Base-by-base conservation (phyloP, 495 filamentous ascomycete genomes). In the Acidiella bohemica region DNA sequence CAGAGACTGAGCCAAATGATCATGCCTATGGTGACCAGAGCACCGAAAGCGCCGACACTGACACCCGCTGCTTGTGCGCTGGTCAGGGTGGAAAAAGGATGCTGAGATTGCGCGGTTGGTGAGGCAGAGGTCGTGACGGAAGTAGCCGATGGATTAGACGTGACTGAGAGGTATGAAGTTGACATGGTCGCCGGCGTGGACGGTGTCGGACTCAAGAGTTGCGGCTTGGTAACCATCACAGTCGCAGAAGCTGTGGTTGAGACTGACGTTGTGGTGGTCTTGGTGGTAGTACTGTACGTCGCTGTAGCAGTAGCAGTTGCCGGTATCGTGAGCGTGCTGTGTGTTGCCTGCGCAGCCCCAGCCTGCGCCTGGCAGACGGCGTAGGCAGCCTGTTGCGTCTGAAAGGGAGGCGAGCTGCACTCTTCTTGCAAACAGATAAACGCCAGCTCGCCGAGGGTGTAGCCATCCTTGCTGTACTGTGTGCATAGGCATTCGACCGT, bases 401-500 rank as follows among this genome's bases (percentile, higher is more conserved):
- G 10, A n/a, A 20, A 18, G 1, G 32, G 14, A 12, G 33, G n/a
- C 12, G 21, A n/a, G 25, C 36, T 12, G 31, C 51, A 53, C 2
- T 46, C 39, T 18, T 38, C 19, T 17, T 47, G 25, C 17, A 53
- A 32, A 23, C 51, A 53, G 17, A 46, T 33, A 33, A 43, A 41
- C 5, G 42, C 51, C 3, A 46, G 46, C 29, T 53, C 51, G 5
- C 51, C 51, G 11, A 53, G 36, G 8, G 46, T 50, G 43, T 41
- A 50, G 29, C 51, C 51, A 13, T 39, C 22, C 9, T 25, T 29
- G 35, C 43, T 50, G 32, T 53, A 53, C 8, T 32, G 16, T 21
- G 33, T 29, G 39, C 51, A 53, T 6, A 53, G 35, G 32, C 51
- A 53, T 9, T 20, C 26, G 6, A 47, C 14, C 21, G 26, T 37